Evolutionary conservation across 371 early-diverging fungal genomes (phyloP), one percentile per base, ranked within the genome.

Genomic region (Parasitella parasitica): DNA sequence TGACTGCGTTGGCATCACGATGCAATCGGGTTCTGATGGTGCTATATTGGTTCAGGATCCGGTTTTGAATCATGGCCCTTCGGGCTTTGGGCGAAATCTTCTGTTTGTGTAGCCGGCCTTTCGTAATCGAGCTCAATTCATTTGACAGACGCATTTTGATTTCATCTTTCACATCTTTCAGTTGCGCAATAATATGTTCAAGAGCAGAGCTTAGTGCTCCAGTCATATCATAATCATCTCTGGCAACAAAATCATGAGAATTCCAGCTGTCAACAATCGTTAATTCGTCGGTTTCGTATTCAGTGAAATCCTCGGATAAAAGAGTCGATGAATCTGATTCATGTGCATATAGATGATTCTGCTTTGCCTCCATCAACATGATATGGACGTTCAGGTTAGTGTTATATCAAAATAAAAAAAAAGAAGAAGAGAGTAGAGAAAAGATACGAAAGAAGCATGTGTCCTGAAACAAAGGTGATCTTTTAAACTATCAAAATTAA

Each of bases 1-100:
- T 76, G 5, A 84, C 81, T 5, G 85, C 79, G 22, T 82, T 81
- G 32, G 81, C 81, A 35, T 81, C 79, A 15, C 71, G 64, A 30
- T 78, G 73, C 69, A 81, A 72, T 4, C 76, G 71, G 24, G 54
- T 67, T 51, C 72, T 69, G 6, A 81, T 67, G 6, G 63, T 55
- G n/a, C 60, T 53, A 38, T 76, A 77, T 20, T 72, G 74, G 9
- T 50, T 55, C 11, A 67, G 38, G 15, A 81, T 46, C 5, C 61
- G 63, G 27, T 43, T 61, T 53, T 77, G 75, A n/a, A 81, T 53
- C 12, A 60, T 50, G 4, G 62, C 50, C 15, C 67, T 65, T 34
- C 68, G 73, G 38, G 65, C 60, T 48, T 77, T 79, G 11, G 77
- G 60, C 30, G 69, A 70, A 24, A 43, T 65, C 5, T 73, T 77